These are phyloP conservation scores for Ustilago lituana DNA, from an alignment of 1,284 basidiomycete genomes.

Conservation along the genomic window DNA sequence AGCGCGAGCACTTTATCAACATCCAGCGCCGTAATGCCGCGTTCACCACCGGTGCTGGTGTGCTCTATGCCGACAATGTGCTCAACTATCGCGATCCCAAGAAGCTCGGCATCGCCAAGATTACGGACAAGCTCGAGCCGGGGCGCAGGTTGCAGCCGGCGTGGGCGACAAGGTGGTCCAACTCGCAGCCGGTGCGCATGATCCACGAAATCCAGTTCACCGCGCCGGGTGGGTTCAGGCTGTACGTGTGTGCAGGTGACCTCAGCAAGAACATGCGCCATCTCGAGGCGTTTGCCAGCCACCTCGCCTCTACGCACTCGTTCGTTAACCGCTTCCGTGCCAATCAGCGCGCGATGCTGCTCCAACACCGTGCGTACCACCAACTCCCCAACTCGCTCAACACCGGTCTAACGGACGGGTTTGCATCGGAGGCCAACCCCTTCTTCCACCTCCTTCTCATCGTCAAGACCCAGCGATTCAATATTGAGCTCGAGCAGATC, in stretches of 20 bases:
- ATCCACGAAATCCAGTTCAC: constrained; percentile 78
- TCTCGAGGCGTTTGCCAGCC: constrained; percentile 40
- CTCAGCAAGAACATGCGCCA: constrained; percentile 59
- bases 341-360: constrained; percentile 36
- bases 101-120: constrained; percentile 48
- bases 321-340: constrained; percentile 60
- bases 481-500: constrained; percentile 63
- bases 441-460: constrained; percentile 66
- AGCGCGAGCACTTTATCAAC: constrained; percentile 59
- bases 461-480: constrained; percentile 58
- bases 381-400: constrained; percentile 43
- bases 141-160: constrained; percentile 55
- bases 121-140: constrained; percentile 51
- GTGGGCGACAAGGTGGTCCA: constrained; percentile 75
- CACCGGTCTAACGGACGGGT: constrained; percentile 58
- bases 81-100: constrained; percentile 57
- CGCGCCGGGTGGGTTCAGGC: constrained; percentile 74
- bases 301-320: constrained; percentile 45
- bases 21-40: constrained; percentile 61
- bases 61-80: constrained; percentile 57
- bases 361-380: constrained; percentile 43
- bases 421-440: constrained; percentile 60
- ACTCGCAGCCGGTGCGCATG: constrained; percentile 74
- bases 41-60: constrained; percentile 63
- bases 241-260: constrained; percentile 77